Evolutionary conservation across 371 early-diverging fungal species (phyloP).

Genomic region (Rhizopus microsporus): DNA sequence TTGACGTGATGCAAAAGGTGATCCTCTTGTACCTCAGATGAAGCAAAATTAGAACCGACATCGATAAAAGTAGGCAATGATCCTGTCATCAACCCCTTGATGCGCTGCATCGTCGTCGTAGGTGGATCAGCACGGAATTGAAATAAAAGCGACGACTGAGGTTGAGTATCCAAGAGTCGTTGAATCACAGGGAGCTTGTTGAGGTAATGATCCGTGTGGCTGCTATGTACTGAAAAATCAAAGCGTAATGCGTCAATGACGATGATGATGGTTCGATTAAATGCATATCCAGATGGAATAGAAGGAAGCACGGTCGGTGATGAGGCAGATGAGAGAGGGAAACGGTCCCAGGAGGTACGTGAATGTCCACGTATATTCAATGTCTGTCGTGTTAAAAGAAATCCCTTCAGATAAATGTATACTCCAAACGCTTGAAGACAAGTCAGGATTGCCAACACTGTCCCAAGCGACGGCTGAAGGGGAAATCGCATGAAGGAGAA

Average conservation of each 20-base stretch:
- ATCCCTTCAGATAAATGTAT: constrained; percentile 81
- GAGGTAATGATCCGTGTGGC: constrained; percentile 53
- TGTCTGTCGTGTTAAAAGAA: constrained; percentile 78
- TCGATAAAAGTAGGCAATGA: constrained; percentile 93
- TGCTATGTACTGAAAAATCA: constrained; percentile 59
- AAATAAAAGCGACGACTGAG: constrained; percentile 71
- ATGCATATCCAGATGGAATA: not conserved
- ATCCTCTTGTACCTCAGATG: constrained; percentile 83
- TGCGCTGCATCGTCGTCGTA: constrained; percentile 93
- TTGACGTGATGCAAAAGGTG: constrained; percentile 63
- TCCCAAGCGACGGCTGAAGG: constrained; percentile 13
- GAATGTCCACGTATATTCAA: constrained; percentile 55
- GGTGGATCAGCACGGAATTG: constrained; percentile 95
- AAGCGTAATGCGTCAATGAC: constrained; percentile 92
- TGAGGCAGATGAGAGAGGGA: constrained; percentile 22
- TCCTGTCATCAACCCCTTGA: constrained; percentile 92
- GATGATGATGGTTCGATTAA: constrained; percentile 62
- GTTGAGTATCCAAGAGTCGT: constrained; percentile 49
- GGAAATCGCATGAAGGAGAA: constrained; percentile 8
- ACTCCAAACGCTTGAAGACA: constrained; percentile 45
- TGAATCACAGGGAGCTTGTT: constrained; percentile 79
- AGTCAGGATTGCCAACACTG: constrained; percentile 17
- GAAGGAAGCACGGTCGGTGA: not conserved
- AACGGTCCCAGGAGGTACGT: constrained; percentile 37
- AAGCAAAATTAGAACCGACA: constrained; percentile 91